Conservation (phyloP, 2,329 filamentous ascomycete genomes). For the Coniochaeta sp. region DNA sequence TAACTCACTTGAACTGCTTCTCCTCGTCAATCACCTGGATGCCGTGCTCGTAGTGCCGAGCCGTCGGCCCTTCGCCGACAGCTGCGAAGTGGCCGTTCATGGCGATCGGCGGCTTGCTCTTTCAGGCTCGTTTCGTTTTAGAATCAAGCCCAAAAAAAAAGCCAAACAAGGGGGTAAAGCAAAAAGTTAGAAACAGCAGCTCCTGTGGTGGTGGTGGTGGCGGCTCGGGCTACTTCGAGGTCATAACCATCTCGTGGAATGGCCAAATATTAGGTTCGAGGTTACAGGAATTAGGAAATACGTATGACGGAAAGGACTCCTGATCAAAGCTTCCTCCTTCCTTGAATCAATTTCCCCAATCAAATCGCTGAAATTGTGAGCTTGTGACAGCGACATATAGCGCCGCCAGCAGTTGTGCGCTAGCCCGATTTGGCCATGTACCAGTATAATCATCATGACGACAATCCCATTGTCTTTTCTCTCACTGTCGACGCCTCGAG, state of each 20-base stretch:
- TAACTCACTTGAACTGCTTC: constrained; percentile 87
- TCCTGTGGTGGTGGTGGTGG: not conserved
- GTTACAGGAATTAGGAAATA: not conserved
- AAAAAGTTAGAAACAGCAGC: not conserved
- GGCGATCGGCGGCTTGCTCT: constrained; percentile 4
- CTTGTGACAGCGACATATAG: constrained; percentile 12
- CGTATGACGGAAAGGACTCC: not conserved
- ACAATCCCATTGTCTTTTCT: too few relatives aligned
- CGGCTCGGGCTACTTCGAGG: not conserved
- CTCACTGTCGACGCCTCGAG: too few relatives aligned
- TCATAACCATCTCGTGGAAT: not conserved
- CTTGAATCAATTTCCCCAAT: not conserved
- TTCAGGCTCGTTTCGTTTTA: not conserved
- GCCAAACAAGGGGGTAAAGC: not conserved
- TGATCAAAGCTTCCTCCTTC: not conserved
- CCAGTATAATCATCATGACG: not conserved
- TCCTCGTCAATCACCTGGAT: constrained; percentile 96
- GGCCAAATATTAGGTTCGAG: not conserved
- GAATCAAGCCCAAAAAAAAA: not conserved
- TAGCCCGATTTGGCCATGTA: not conserved
- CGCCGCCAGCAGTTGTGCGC: not conserved
- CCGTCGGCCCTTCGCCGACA: constrained; percentile 57
- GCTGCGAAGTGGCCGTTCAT: constrained; percentile 80
- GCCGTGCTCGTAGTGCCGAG: constrained; percentile 77
- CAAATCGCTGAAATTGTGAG: constrained; percentile 7